Base-by-base conservation (phyloP, 1,284 basidiomycete genomes). In the Boletus sp. region DNA sequence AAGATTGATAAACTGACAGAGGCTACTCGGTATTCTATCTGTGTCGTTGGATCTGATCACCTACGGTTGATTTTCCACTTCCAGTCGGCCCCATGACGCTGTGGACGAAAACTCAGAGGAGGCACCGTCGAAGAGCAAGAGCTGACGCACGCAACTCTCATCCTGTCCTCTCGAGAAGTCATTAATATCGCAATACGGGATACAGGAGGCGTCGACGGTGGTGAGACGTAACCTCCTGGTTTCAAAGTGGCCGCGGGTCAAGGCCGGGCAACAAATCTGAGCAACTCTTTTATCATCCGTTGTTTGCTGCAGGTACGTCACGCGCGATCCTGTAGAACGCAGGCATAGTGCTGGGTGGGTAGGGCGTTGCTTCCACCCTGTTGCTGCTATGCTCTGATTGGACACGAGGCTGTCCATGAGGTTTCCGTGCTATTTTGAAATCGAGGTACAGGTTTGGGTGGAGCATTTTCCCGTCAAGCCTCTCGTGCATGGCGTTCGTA, bases 71-170 rank as follows among this genome's bases (percentile, higher is more conserved):
- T 51, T 74, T 74, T 29, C 72, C 73, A 35, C 67, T 73, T 32
- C 72, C 72, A 1, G 72, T 73, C 12, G 69, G 60, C 9, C 72
- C 73, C 72, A 74, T 73, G 32, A 74, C 49, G 8, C 72, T 74
- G 57, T 46, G 39, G 32, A 46, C n/a, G 5, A 16, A 25, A 22
- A 30, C 45, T 54, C 46, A 58, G 46, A 40, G 16, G 38, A n/a
- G 8, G 7, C 20, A 29, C 5, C 26, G 8, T 36, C 0, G 8
- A 41, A 34, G 36, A 22, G 30, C 26, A 13, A 41, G 32, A 42
- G 4, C 12, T 27, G 29, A 45, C 62, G 48, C 52, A 64, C 62
- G 58, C 64, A 38, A 64, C 55, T 38, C 52, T 65, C 48, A 56
- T 56, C n/a, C 41, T 59, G 8, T 52, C 55, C 32, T 44, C 50